Percentiles rank a stretch among this genome's conserved stretches.
These are phyloP conservation scores for Pleurotus giganteus DNA, from an alignment of 768 basidiomycete genomes.

Conservation along the genomic window DNA sequence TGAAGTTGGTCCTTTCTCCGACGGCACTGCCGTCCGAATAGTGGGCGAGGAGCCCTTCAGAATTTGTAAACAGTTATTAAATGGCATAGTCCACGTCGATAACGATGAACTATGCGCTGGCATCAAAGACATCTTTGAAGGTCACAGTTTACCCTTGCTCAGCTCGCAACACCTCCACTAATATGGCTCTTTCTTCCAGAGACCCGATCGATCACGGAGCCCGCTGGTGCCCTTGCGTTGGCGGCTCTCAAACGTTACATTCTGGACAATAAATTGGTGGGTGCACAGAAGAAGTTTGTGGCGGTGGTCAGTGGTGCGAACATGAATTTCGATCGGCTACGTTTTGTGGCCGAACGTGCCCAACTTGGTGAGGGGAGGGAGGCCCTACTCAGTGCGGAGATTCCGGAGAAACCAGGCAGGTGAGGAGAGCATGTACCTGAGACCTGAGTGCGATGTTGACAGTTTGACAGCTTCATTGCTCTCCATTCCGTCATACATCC, in stretches of 20 bases:
- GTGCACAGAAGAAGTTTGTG: conserved; percentile 85
- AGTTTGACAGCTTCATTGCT: conserved; percentile 67
- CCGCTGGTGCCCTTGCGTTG: conserved; percentile 89
- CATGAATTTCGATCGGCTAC: conserved; percentile 96
- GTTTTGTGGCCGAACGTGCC: conserved; percentile 98
- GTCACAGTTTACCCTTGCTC: conserved; percentile 37
- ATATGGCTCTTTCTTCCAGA: conserved; percentile 45
- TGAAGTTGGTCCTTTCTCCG: conserved; percentile 95
- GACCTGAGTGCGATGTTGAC: conserved; percentile 2
- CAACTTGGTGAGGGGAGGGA: conserved; percentile 96
- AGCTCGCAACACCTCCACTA: neutral
- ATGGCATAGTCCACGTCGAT: conserved; percentile 79
- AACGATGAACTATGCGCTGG: conserved; percentile 98
- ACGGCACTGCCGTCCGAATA: conserved; percentile 95
- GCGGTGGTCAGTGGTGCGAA: conserved; percentile 95
- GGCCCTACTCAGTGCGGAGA: conserved; percentile 89
- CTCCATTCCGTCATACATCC: conserved; percentile 88
- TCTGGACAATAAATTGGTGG: conserved; percentile 72
- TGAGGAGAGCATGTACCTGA: conserved; percentile 27
- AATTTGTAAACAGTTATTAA: conserved; percentile 82
- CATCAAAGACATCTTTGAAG: conserved; percentile 98
- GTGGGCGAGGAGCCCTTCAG: conserved; percentile 96
- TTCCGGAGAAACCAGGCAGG: conserved; percentile 93
- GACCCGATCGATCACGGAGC: conserved; percentile 94
- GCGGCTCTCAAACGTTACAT: conserved; percentile 93